Percentiles rank a stretch among this genome's conserved stretches.
Evolutionary conservation across 2,329 filamentous ascomycete genomes (phyloP).

Genomic region (Colletotrichum karsti): DNA sequence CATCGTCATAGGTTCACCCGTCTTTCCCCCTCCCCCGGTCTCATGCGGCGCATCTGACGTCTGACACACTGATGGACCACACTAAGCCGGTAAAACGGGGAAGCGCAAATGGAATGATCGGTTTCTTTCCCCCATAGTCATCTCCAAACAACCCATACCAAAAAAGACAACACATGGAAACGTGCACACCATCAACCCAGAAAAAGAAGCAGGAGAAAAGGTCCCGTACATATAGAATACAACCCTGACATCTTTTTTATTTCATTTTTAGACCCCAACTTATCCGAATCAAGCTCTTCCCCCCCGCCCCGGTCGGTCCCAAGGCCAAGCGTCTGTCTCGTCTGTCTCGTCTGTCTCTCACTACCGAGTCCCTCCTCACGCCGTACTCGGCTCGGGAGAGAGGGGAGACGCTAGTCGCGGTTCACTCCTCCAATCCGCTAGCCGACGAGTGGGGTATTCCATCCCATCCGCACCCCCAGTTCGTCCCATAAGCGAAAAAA

Average conservation of each 20-base stretch:
- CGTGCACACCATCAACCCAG: not conserved
- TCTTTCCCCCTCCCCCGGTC: no score
- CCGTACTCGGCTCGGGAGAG: no score
- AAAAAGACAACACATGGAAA: not conserved
- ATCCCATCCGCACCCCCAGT: not conserved
- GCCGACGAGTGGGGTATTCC: not conserved
- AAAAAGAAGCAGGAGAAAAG: constrained; percentile 2
- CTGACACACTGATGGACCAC: not conserved
- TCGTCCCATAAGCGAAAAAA: constrained; percentile 6
- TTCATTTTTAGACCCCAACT: constrained; percentile 27
- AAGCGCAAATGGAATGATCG: not conserved
- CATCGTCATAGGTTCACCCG: no score
- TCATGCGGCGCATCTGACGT: not conserved
- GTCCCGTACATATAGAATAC: not conserved
- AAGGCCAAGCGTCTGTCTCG: not conserved
- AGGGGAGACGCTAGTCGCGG: no score
- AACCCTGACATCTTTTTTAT: constrained; percentile 15
- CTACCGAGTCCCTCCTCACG: no score
- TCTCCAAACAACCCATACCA: not conserved
- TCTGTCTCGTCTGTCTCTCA: not conserved
- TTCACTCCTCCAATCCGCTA: no score
- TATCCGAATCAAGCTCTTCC: not conserved
- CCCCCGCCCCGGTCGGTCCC: no score
- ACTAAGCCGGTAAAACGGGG: not conserved
- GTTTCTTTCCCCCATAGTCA: not conserved